Evolutionary conservation across 306 rosid species (phyloP).

Genomic region (Vigna angularis): DNA sequence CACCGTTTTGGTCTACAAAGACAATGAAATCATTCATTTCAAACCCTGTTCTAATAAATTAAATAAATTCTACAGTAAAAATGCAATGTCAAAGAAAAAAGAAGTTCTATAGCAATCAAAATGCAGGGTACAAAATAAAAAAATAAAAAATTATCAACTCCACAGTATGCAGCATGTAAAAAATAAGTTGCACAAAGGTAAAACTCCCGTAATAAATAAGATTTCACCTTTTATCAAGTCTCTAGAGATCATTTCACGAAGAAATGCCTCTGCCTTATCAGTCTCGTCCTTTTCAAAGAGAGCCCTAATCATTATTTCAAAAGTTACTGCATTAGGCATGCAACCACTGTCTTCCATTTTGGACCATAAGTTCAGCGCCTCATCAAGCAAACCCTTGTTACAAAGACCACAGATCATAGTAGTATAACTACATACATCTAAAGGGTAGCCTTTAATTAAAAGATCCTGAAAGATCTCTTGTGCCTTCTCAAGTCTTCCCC

Average conservation of each 20-base stretch:
- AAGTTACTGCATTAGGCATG: not conserved
- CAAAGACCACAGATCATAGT: conserved; percentile 17
- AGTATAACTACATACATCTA: not conserved
- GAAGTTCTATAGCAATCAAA: no score
- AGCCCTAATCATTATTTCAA: not conserved
- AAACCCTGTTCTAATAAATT: no score
- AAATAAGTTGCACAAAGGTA: no score
- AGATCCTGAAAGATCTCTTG: not conserved
- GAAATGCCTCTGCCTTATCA: not conserved
- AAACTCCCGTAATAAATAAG: no score
- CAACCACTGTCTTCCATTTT: not conserved
- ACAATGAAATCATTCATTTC: no score
- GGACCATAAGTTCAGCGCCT: not conserved
- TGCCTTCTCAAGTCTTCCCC: conserved; percentile 1
- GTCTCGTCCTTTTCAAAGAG: not conserved
- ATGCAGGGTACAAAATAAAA: no score
- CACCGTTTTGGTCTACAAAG: no score
- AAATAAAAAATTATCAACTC: no score
- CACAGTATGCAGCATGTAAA: no score
- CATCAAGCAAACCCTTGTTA: not conserved
- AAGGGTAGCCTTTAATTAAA: not conserved
- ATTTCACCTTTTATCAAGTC: not conserved
- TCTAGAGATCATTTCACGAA: not conserved
- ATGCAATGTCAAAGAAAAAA: no score
- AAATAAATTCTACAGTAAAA: no score